Conservation (phyloP, 495 filamentous ascomycete genomes). For the Trichoderma gamsii region DNA sequence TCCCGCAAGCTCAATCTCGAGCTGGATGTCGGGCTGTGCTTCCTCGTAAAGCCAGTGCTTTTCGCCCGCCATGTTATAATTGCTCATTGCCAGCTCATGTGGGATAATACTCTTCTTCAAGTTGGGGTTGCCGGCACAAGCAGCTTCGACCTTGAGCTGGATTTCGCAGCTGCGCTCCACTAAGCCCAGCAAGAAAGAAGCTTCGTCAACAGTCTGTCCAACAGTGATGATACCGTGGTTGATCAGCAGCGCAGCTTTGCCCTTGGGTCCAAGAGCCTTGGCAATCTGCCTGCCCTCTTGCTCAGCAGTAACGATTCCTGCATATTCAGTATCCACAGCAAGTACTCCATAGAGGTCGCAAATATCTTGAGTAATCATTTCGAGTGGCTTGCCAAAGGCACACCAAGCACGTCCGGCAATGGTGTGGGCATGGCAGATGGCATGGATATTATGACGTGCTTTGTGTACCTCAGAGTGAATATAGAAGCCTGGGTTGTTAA, state of each 20-base stretch:
- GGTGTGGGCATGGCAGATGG: constrained; percentile 52
- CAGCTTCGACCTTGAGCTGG: constrained; percentile 37
- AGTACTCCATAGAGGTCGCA: constrained; percentile 47
- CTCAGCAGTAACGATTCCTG: constrained; percentile 49
- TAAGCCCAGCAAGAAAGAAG: constrained; percentile 38
- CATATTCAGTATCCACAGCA: constrained; percentile 49
- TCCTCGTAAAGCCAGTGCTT: constrained; percentile 30
- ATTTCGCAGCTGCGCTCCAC: constrained; percentile 40
- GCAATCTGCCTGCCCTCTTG: constrained; percentile 49
- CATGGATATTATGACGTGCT: constrained; percentile 45
- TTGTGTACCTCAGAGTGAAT: constrained; percentile 58
- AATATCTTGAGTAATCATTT: constrained; percentile 55
- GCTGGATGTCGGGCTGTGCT: constrained; percentile 29
- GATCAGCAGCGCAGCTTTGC: constrained; percentile 46
- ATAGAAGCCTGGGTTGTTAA: constrained; percentile 50
- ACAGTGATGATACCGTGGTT: constrained; percentile 46
- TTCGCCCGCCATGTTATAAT: constrained; percentile 36
- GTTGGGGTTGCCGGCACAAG: constrained; percentile 21
- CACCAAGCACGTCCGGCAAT: constrained; percentile 49
- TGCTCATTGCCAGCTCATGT: constrained; percentile 39
- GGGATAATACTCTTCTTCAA: constrained; percentile 36
- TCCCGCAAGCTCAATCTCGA: constrained; percentile 28
- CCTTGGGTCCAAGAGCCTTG: constrained; percentile 36
- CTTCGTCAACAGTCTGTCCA: constrained; percentile 42
- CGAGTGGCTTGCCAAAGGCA: constrained; percentile 47